Conservation (phyloP, 2,329 filamentous ascomycete species). For the Helicocarpus griseus region DNA sequence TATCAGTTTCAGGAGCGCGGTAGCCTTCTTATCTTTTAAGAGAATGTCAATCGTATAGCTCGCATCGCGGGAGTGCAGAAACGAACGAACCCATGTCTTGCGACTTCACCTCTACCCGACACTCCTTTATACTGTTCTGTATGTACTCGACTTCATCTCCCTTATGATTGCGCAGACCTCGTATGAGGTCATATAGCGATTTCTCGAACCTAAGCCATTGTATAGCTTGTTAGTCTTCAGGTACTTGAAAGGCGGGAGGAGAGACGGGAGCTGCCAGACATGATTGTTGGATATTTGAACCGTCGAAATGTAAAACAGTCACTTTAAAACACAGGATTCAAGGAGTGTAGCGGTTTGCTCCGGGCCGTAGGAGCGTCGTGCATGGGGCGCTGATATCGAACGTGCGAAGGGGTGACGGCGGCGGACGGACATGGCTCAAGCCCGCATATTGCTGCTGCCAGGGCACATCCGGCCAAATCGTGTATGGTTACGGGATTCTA, state of each 20-base stretch:
- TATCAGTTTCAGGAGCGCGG: conserved; percentile 85
- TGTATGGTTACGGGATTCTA: neutral
- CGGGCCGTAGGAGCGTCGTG: neutral
- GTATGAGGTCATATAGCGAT: conserved; percentile 96
- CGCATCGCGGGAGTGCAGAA: conserved; percentile 5
- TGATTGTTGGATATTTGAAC: neutral
- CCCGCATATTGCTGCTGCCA: neutral
- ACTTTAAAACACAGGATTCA: neutral
- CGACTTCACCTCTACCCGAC: conserved; percentile 79
- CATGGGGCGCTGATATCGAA: neutral
- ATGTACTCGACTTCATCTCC: conserved; percentile 94
- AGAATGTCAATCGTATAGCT: neutral
- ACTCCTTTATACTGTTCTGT: conserved; percentile 87
- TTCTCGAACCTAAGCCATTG: conserved; percentile 77
- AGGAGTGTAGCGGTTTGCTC: neutral
- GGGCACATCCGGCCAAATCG: neutral
- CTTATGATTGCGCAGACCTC: conserved; percentile 90
- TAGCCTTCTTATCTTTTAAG: conserved; percentile 79
- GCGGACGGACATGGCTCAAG: neutral
- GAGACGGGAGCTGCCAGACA: conserved; percentile 1
- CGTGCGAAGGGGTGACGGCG: neutral
- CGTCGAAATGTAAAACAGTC: neutral
- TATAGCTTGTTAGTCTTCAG: neutral
- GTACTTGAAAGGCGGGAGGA: neutral
- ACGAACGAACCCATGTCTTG: conserved; percentile 72